Base-by-base conservation (phyloP, 768 basidiomycete species). In the Lyophyllum decastes region DNA sequence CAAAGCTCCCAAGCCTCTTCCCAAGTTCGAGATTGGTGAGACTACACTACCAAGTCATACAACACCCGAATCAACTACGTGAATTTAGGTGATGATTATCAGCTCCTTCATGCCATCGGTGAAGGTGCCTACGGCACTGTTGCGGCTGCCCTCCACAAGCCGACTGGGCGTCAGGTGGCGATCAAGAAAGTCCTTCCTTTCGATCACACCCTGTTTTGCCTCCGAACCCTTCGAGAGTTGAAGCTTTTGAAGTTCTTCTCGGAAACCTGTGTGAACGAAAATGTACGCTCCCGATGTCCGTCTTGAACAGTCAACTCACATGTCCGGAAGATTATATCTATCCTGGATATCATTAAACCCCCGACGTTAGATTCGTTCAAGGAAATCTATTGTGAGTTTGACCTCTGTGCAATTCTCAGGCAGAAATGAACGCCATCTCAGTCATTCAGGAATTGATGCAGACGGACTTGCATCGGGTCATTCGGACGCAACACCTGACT, bases 141-240 rank as follows among this genome's bases (percentile, higher is more conserved):
- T 49, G 91, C 84, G 55, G 91, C 94, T 54, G 95, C 95, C 33
- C 76, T 90, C 35, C 94, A 97, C 75, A 84, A 85, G 64, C 89
- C 91, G 5, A 85, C 87, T 8, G 85, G 88, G 30, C 85, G 86
- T 58, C 85, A 92, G 70, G 94, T 98, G 16, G 95, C 95, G 43
- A 95, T 96, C 76, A 98, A 96, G 83, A 94, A 93, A 75, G 89
- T 97, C 66, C 85, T 91, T 41, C 95, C 94, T 9, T 96, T 97
- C 72, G 95, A 96, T 67, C 95, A 96, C 70, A 89, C 92, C 30
- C 80, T 96, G 72, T 96, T 95, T 77, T 93, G 90, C 65, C 76
- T 96, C 68, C 82, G 90, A 57, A 98, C 95, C 2, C 77, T 97
- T 52, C 83, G 95, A 59, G 95, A 97, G 76, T 81, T 97, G 70